Conservation (phyloP, 805 yeast species). For the Candida patagonica region DNA sequence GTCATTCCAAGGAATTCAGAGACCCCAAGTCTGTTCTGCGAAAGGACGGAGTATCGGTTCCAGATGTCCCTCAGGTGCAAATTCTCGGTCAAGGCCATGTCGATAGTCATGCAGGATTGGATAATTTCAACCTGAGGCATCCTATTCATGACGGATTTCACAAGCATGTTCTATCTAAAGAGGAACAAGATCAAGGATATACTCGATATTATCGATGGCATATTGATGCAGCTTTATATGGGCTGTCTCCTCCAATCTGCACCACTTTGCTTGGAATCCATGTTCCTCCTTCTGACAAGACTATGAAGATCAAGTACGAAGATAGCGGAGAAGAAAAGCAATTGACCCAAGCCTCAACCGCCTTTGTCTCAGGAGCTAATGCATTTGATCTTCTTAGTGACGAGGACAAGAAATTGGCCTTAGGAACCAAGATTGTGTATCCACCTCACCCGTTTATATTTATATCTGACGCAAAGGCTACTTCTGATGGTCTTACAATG, state of each 20-base stretch:
- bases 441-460: conserved; percentile 91
- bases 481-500: conserved; percentile 81
- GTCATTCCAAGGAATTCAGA: conserved; percentile 75
- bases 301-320: conserved; percentile 52
- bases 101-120: conserved; percentile 48
- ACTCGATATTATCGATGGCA: conserved; percentile 93
- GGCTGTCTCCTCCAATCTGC: conserved; percentile 74
- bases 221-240: conserved; percentile 83
- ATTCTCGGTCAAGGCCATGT: conserved; percentile 73
- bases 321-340: conserved; percentile 55
- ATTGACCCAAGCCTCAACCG: conserved; percentile 79
- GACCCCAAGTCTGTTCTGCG: conserved; percentile 58
- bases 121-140: conserved; percentile 56
- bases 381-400: conserved; percentile 60
- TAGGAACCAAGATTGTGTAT: conserved; percentile 71
- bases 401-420: conserved; percentile 66
- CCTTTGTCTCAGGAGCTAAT: conserved; percentile 75
- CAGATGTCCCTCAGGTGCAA: conserved; percentile 81
- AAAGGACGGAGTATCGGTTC: conserved; percentile 74
- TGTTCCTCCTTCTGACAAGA: conserved; percentile 59
- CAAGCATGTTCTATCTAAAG: conserved; percentile 51
- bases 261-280: conserved; percentile 78
- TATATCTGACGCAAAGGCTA: conserved; percentile 72
- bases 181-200: conserved; percentile 49
- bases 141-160: conserved; percentile 82